phyloP scores from a whole-genome alignment of 345 rosid species.

The Eutrema japonicum region DNA sequence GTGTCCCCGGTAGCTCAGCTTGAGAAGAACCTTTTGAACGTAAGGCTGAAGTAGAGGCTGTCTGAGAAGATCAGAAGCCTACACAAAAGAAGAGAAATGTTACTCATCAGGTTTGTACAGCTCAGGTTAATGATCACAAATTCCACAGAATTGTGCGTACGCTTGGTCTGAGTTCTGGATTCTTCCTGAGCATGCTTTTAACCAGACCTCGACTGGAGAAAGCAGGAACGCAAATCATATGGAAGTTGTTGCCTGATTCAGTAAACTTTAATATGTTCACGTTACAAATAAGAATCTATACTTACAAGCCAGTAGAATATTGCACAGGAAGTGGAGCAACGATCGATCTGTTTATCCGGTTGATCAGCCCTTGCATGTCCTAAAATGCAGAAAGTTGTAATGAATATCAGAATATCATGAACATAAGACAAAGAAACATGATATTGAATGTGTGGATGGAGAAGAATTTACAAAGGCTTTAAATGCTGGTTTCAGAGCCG shows the following conservation, averaged over 20 bases:
- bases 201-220: conserved; percentile 84
- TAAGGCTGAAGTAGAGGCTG: conserved; percentile 79
- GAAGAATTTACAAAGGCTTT: conserved; percentile 85
- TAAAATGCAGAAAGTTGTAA: conserved; percentile 43
- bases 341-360: conserved; percentile 90
- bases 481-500: conserved; percentile 89
- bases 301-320: conserved; percentile 90
- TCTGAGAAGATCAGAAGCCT: conserved; percentile 92
- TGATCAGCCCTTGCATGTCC: conserved; percentile 99
- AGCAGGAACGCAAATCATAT: conserved; percentile 18
- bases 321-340: conserved; percentile 94
- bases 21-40: conserved; percentile 72
- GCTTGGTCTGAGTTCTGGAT: conserved; percentile 95
- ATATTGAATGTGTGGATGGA: conserved; percentile 20
- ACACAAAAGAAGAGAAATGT: conserved; percentile 37
- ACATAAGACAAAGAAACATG: conserved; percentile 15
- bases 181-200: conserved; percentile 98
- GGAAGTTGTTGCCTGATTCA: conserved; percentile 6
- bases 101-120: conserved; percentile 18
- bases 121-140: conserved; percentile 12
- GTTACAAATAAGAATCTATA: conserved; percentile 29
- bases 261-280: conserved; percentile 2
- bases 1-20: conserved; percentile 74
- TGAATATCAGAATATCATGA: not conserved
- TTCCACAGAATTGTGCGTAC: conserved; percentile 54